These are phyloP conservation scores for Lathyrus sativus DNA, from an alignment of 306 rosid genomes.

Conservation along the genomic window DNA sequence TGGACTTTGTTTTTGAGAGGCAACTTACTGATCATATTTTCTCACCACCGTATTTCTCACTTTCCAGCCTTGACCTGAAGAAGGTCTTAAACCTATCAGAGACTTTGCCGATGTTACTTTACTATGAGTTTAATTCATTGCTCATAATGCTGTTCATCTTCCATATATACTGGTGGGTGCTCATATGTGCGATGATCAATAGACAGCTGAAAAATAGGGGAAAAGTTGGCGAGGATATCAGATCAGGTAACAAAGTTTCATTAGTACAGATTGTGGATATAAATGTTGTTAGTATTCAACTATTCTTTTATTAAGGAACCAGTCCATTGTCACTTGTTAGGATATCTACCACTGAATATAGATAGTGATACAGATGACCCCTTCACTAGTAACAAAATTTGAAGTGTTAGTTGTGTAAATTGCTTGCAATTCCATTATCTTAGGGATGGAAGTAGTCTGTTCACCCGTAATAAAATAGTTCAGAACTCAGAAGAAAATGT, in stretches of 20 bases:
- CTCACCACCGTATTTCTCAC: conserved; percentile 49
- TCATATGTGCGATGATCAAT: conserved; percentile 78
- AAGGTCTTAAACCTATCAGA: conserved; percentile 54
- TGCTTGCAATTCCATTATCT: conserved; percentile 14
- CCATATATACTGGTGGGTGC: conserved; percentile 99
- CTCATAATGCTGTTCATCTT: conserved; percentile 83
- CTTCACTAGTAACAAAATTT: conserved; percentile 2
- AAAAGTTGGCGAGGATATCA: conserved; percentile 94
- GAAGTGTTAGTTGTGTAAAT: conserved; percentile 5
- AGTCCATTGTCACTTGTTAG: conserved; percentile 1
- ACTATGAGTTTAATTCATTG: conserved; percentile 81
- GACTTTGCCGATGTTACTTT: conserved; percentile 46
- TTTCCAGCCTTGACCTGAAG: conserved; percentile 66
- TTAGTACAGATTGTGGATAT: conserved; percentile 11
- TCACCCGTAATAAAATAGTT: neutral
- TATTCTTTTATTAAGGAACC: conserved; percentile 26
- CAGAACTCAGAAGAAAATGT: neutral
- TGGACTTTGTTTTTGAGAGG: conserved; percentile 35
- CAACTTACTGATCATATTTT: conserved; percentile 36
- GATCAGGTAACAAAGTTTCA: conserved; percentile 72
- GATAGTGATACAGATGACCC: conserved; percentile 13
- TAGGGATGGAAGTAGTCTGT: conserved; percentile 18
- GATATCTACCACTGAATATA: neutral
- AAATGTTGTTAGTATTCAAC: conserved; percentile 22
- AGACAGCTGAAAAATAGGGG: conserved; percentile 90